These are phyloP conservation scores for Capronia epimyces DNA, from an alignment of 2,329 filamentous ascomycete genomes.

Conservation along the genomic window DNA sequence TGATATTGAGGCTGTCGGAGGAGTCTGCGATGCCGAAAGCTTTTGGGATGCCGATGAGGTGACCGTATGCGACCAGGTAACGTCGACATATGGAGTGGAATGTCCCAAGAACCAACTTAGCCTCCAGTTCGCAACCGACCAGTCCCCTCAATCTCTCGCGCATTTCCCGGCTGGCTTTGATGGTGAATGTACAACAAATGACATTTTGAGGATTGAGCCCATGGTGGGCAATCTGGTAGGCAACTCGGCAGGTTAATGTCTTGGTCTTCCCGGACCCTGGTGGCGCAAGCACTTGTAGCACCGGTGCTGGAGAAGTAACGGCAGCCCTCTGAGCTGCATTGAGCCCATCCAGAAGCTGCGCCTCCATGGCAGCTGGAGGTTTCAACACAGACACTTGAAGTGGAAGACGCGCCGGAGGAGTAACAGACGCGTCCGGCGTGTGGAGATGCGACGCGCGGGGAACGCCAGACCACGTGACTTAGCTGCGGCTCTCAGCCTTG, in stretches of 20 bases:
- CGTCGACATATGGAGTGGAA: slow-evolving; percentile 89
- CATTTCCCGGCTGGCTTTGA: slow-evolving; percentile 93
- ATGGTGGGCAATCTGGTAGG: slow-evolving; percentile 71
- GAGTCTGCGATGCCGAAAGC: slow-evolving; percentile 90
- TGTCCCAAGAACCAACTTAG: slow-evolving; percentile 77
- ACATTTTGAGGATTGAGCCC: slow-evolving; percentile 77
- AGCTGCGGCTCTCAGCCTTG: background rate
- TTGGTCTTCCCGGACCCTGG: slow-evolving; percentile 84
- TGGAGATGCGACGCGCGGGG: background rate
- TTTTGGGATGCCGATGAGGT: slow-evolving; percentile 71
- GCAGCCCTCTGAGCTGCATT: slow-evolving; percentile 61
- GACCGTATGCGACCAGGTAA: slow-evolving; percentile 78
- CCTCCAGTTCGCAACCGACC: slow-evolving; percentile 72
- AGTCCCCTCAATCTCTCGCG: slow-evolving; percentile 73
- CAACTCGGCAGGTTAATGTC: slow-evolving; percentile 85
- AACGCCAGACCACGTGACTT: slow-evolving; percentile 11
- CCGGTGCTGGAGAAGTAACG: slow-evolving; percentile 56
- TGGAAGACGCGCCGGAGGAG: background rate
- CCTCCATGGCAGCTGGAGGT: slow-evolving; percentile 30
- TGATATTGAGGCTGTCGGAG: slow-evolving; percentile 69
- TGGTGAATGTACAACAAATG: slow-evolving; percentile 93
- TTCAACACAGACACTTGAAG: background rate
- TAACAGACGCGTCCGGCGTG: too few species aligned
- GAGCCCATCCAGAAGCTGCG: slow-evolving; percentile 54
- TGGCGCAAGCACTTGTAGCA: slow-evolving; percentile 58